These are phyloP conservation scores for Colletotrichum sublineola DNA, from an alignment of 2,329 filamentous ascomycete genomes.

Conservation along the genomic window DNA sequence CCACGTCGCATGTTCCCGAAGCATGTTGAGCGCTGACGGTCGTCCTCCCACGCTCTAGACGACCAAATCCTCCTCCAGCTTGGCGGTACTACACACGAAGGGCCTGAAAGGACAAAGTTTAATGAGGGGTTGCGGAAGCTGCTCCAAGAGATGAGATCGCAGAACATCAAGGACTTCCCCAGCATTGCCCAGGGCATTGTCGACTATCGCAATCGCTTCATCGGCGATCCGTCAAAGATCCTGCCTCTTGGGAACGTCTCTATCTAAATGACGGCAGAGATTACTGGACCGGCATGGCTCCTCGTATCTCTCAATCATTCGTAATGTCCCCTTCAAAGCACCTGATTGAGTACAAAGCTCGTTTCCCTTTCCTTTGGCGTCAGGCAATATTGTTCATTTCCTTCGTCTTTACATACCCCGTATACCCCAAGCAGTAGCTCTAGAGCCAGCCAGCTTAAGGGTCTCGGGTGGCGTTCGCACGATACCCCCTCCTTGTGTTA, in stretches of 20 bases:
- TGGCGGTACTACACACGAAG: constrained; percentile 73
- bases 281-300: constrained; percentile 4
- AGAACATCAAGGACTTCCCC: constrained; percentile 74
- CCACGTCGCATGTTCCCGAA: constrained; percentile 51
- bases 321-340: constrained; percentile 20
- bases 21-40: constrained; percentile 61
- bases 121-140: constrained; percentile 72
- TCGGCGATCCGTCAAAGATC: constrained; percentile 74
- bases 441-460: constrained; percentile 20
- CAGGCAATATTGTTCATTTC: constrained; percentile 30
- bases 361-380: constrained; percentile 27
- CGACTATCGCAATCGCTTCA: constrained; percentile 74
- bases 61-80: constrained; percentile 80
- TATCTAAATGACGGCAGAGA: constrained; percentile 47
- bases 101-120: constrained; percentile 72
- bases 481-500: constrained; percentile 42
- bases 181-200: constrained; percentile 76
- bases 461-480: constrained; percentile 34
- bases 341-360: constrained; percentile 17
- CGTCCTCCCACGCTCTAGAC: constrained; percentile 65
- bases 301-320: constrained; percentile 8
- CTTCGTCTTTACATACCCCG: constrained; percentile 36
- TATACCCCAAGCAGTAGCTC: constrained; percentile 14
- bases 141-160: constrained; percentile 70
- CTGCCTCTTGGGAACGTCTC: constrained; percentile 67